phyloP scores from a whole-genome alignment of 805 yeast genomes.

The Blastobotrys peoriensis region DNA sequence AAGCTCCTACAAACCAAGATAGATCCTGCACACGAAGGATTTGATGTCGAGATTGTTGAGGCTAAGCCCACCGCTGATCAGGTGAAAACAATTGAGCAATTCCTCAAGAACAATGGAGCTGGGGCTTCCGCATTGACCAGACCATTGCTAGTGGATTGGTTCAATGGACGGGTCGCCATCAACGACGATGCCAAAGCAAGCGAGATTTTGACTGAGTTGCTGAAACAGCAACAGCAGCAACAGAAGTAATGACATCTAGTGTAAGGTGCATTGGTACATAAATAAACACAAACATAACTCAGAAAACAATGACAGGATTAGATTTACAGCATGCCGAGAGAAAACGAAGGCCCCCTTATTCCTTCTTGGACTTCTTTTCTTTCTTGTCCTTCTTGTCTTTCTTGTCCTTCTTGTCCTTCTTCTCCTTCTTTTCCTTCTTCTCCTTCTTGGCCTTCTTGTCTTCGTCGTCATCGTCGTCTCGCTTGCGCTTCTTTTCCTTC shows the following conservation, averaged over 20 bases:
- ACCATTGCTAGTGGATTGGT: slow-evolving; percentile 62
- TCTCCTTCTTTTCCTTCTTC: slow-evolving; percentile 44
- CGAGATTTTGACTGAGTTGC: slow-evolving; percentile 34
- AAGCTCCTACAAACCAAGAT: slow-evolving; percentile 17
- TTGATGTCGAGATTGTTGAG: slow-evolving; percentile 29
- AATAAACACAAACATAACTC: slow-evolving; percentile 1
- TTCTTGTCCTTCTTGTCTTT: slow-evolving; percentile 28
- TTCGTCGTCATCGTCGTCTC: slow-evolving; percentile 21
- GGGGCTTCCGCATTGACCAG: slow-evolving; percentile 20
- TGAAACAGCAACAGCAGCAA: slow-evolving; percentile 1
- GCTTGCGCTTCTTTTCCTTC: slow-evolving; percentile 26
- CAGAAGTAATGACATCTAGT: too few relatives aligned
- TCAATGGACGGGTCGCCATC: slow-evolving; percentile 47
- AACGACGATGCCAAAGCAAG: slow-evolving; percentile 39
- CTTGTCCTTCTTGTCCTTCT: slow-evolving; percentile 39
- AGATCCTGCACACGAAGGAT: slow-evolving; percentile 19
- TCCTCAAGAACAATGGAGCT: slow-evolving; percentile 4
- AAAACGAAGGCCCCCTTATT: slow-evolving; percentile 31
- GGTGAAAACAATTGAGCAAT: slow-evolving; percentile 14
- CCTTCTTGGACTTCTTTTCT: slow-evolving; percentile 43
- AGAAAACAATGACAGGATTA: not conserved
- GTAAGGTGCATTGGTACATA: not conserved
- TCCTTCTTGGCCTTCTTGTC: slow-evolving; percentile 24
- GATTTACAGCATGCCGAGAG: not conserved
- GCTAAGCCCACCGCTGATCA: slow-evolving; percentile 29